A percentile compares a stretch with the other conserved stretches of the same genome.
These are phyloP conservation scores for Linderniella brevidens DNA, from an alignment of 257 asterid species.

Conservation along the genomic window DNA sequence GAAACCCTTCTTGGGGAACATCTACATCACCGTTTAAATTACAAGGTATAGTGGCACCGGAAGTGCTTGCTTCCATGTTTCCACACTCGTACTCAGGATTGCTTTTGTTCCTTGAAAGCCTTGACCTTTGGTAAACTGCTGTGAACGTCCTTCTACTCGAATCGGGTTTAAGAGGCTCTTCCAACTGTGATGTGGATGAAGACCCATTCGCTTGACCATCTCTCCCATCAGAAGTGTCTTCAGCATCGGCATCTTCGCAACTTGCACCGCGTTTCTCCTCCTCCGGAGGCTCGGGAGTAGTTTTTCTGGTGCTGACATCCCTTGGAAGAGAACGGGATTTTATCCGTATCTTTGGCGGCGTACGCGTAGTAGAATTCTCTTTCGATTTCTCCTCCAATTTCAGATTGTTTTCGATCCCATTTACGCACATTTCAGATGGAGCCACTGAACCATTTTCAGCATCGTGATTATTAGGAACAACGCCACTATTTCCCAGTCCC, in stretches of 20 bases:
- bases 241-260: constrained; percentile 17
- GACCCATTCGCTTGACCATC: constrained; percentile 24
- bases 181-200: constrained; percentile 23
- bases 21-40: constrained; percentile 29
- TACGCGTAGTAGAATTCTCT: constrained; percentile 18
- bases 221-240: constrained; percentile 18
- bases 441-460: constrained; percentile 17
- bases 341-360: constrained; percentile 32
- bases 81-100: constrained; percentile 29
- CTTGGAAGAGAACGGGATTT: constrained; percentile 32
- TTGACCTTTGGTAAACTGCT: constrained; percentile 76
- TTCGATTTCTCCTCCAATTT: constrained; percentile 25
- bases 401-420: constrained; percentile 19
- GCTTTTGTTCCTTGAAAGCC: constrained; percentile 34
- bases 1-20: constrained; percentile 35
- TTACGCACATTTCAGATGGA: constrained; percentile 16
- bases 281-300: constrained; percentile 15
- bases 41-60: constrained; percentile 26
- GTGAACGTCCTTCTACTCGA: constrained; percentile 50
- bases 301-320: constrained; percentile 24
- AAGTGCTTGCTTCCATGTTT: constrained; percentile 48
- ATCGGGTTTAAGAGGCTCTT: constrained; percentile 32
- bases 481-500: no score
- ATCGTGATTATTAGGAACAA: constrained; percentile 6
- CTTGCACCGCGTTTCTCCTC: constrained; percentile 18